Evolutionary conservation across 352 stramenopile species (phyloP).

Genomic region (Phytopythium vexans): DNA sequence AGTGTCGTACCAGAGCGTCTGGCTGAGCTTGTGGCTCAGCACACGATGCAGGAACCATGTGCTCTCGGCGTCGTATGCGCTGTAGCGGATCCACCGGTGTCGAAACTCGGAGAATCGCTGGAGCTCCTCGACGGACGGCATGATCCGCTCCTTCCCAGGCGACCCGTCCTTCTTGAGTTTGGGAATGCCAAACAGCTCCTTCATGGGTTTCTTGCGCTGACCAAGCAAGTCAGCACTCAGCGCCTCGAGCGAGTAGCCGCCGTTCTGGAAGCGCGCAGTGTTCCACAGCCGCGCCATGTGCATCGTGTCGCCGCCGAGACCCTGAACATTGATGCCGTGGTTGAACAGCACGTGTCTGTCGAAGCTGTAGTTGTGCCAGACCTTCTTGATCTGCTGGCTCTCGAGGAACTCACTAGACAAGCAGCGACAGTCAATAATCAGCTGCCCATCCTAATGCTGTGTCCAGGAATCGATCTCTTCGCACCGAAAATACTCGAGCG

Average conservation of each 20-base stretch:
- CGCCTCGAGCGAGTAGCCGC: constrained; percentile 95
- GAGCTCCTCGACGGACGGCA: constrained; percentile 77
- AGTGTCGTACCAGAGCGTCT: constrained; percentile 87
- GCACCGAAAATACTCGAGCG: constrained; percentile 63
- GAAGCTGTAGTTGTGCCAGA: constrained; percentile 99
- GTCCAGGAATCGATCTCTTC: background rate
- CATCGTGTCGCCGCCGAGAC: constrained; percentile 98
- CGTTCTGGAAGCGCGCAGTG: constrained; percentile 75
- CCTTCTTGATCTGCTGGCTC: constrained; percentile 86
- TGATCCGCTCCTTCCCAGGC: constrained; percentile 78
- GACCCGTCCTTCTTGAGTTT: constrained; percentile 96
- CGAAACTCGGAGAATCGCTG: constrained; percentile 87
- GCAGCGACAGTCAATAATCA: constrained; percentile 7
- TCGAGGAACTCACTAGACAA: constrained; percentile 94
- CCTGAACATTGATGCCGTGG: constrained; percentile 91
- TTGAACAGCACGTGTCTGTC: constrained; percentile 99
- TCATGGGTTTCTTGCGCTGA: constrained; percentile 96
- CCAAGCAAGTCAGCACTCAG: constrained; percentile 86
- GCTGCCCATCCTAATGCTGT: background rate
- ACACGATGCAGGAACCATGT: constrained; percentile 95
- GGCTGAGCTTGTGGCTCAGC: constrained; percentile 86
- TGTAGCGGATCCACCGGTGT: constrained; percentile 95
- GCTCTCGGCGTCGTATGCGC: constrained; percentile 95
- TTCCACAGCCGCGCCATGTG: constrained; percentile 97
- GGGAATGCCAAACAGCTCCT: constrained; percentile 95